Evolutionary conservation across 495 filamentous ascomycete genomes (phyloP).

Genomic region (Penicillium goetzii): DNA sequence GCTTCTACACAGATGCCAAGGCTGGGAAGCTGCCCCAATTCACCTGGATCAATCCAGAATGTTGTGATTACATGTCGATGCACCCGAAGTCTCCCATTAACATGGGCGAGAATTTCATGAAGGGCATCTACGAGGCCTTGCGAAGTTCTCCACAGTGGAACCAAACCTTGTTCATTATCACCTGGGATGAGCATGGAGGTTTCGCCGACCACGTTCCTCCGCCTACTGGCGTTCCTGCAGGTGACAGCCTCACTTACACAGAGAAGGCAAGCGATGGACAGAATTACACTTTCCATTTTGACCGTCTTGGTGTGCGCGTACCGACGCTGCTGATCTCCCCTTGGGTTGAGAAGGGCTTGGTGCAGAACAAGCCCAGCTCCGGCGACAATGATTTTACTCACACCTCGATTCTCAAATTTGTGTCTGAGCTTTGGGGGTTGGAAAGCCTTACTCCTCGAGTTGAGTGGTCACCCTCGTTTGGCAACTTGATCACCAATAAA

Average conservation of each 20-base stretch:
- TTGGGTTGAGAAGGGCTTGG: slow-evolving; percentile 48
- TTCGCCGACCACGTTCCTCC: slow-evolving; percentile 55
- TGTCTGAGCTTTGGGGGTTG: slow-evolving; percentile 49
- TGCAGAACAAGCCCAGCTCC: slow-evolving; percentile 42
- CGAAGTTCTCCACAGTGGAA: slow-evolving; percentile 54
- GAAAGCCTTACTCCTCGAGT: slow-evolving; percentile 47
- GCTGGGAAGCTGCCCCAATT: slow-evolving; percentile 49
- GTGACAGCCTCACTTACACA: slow-evolving; percentile 48
- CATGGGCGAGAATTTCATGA: slow-evolving; percentile 54
- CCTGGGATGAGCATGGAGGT: slow-evolving; percentile 55
- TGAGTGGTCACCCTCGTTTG: slow-evolving; percentile 49
- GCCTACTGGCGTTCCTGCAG: slow-evolving; percentile 46
- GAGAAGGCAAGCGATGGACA: slow-evolving; percentile 45
- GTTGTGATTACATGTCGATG: slow-evolving; percentile 54
- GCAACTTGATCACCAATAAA: slow-evolving; percentile 35
- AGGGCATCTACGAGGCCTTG: slow-evolving; percentile 54
- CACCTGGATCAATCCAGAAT: slow-evolving; percentile 58
- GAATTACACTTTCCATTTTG: slow-evolving; percentile 51
- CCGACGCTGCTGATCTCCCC: slow-evolving; percentile 56
- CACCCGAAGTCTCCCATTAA: slow-evolving; percentile 53
- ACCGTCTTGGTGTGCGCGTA: slow-evolving; percentile 54
- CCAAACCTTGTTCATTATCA: slow-evolving; percentile 53
- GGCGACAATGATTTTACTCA: slow-evolving; percentile 46
- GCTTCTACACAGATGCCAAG: slow-evolving; percentile 45
- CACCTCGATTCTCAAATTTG: slow-evolving; percentile 49